Evolutionary conservation across 2,329 filamentous ascomycete genomes (phyloP).

Genomic region (Arthroderma sp.): DNA sequence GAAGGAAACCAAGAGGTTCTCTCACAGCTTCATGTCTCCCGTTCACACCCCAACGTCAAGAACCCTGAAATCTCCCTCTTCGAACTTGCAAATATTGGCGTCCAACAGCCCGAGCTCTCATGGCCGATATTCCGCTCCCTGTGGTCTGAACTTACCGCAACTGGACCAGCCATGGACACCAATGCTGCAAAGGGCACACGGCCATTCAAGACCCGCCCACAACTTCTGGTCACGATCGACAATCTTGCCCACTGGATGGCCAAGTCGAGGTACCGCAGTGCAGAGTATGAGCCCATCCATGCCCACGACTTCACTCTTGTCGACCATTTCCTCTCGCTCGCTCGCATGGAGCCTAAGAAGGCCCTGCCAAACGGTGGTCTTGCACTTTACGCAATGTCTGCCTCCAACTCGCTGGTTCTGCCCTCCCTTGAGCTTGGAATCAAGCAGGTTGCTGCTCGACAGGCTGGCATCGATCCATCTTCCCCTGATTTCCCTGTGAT

Average conservation of each 20-base stretch:
- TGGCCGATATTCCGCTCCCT: slow-evolving; percentile 72
- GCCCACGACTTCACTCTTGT: slow-evolving; percentile 71
- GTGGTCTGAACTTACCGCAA: slow-evolving; percentile 61
- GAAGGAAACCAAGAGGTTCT: slow-evolving; percentile 61
- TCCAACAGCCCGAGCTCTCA: slow-evolving; percentile 62
- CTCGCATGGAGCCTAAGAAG: slow-evolving; percentile 33
- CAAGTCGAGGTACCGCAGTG: slow-evolving; percentile 59
- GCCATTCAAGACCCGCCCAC: slow-evolving; percentile 41
- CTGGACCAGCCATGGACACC: slow-evolving; percentile 30
- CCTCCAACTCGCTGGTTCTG: slow-evolving; percentile 54
- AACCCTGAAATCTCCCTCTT: slow-evolving; percentile 50
- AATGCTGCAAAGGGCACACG: slow-evolving; percentile 23
- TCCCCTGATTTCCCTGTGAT: slow-evolving; percentile 35
- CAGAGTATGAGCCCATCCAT: slow-evolving; percentile 64
- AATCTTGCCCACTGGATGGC: slow-evolving; percentile 72
- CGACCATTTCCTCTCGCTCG: slow-evolving; percentile 59
- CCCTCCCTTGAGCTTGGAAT: slow-evolving; percentile 59
- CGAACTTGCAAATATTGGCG: slow-evolving; percentile 55
- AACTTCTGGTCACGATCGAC: slow-evolving; percentile 66
- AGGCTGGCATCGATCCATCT: slow-evolving; percentile 26
- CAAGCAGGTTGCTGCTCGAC: slow-evolving; percentile 36
- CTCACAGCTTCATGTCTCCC: slow-evolving; percentile 38
- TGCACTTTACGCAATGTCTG: slow-evolving; percentile 61
- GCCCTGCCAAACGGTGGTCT: slow-evolving; percentile 61
- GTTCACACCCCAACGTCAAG: slow-evolving; percentile 47